Conservation (phyloP, 768 basidiomycete species). For the Leccinum aurantiacum region DNA sequence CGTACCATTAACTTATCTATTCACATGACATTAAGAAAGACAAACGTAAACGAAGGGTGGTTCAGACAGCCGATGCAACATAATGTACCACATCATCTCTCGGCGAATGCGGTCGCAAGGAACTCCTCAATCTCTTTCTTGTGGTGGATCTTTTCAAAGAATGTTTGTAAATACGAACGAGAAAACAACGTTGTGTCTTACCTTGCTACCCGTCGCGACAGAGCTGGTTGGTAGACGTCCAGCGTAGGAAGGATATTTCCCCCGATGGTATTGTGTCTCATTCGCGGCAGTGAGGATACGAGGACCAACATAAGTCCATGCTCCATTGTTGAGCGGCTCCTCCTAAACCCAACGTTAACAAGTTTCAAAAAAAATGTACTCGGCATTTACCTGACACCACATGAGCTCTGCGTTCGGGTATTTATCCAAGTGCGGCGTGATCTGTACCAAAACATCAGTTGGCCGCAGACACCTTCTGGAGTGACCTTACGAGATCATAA, state of each 20-base stretch:
- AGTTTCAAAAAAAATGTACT: background rate
- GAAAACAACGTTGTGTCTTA: conserved; percentile 29
- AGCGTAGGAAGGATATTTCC: conserved; percentile 89
- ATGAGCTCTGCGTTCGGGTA: conserved; percentile 93
- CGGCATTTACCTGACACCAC: conserved; percentile 77
- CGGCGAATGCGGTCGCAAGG: conserved; percentile 57
- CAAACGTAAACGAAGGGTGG: background rate
- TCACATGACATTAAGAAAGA: background rate
- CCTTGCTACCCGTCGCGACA: conserved; percentile 91
- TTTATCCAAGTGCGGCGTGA: conserved; percentile 92
- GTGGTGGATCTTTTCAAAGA: conserved; percentile 63
- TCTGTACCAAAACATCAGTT: conserved; percentile 38
- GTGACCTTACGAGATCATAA: conserved; percentile 75
- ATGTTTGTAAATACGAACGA: background rate
- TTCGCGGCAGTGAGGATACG: conserved; percentile 92
- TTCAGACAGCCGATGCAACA: background rate
- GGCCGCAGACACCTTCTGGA: background rate
- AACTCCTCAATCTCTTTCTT: conserved; percentile 89
- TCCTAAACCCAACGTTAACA: conserved; percentile 46
- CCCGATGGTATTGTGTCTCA: conserved; percentile 86
- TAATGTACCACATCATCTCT: conserved; percentile 12
- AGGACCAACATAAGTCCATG: conserved; percentile 95
- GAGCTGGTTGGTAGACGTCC: conserved; percentile 92
- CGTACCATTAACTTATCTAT: conserved; percentile 10
- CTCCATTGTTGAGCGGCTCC: conserved; percentile 96